These are phyloP conservation scores for Osmanthus fragrans DNA, from an alignment of 257 asterid genomes.

Conservation along the genomic window DNA sequence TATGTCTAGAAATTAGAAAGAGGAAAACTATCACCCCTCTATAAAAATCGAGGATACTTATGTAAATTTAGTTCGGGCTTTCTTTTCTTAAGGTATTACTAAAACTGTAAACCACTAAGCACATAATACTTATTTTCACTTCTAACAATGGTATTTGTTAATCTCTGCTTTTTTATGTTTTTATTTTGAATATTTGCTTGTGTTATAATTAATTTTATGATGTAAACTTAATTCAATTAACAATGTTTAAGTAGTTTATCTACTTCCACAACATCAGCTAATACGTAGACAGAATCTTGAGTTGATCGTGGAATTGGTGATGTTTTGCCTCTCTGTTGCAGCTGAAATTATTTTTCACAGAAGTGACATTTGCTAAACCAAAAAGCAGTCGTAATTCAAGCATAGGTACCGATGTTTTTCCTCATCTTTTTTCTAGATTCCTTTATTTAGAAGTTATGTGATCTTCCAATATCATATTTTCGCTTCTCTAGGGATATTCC, in stretches of 20 bases:
- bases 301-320: slow-evolving; percentile 17
- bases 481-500: neutral
- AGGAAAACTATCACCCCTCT: neutral
- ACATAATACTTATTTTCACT: neutral
- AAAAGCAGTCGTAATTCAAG: slow-evolving; percentile 99
- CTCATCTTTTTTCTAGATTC: neutral
- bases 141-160: neutral
- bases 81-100: slow-evolving; percentile 6
- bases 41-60: neutral
- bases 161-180: neutral
- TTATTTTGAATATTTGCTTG: neutral
- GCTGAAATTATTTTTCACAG: slow-evolving; percentile 84
- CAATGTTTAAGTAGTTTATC: neutral
- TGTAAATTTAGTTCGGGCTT: neutral
- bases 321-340: slow-evolving; percentile 42
- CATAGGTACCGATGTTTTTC: slow-evolving; percentile 55
- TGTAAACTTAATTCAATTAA: neutral
- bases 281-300: neutral
- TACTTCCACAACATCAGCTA: slow-evolving; percentile 1
- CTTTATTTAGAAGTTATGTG: neutral
- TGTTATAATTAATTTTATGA: neutral
- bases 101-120: neutral
- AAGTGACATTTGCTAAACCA: slow-evolving; percentile 96
- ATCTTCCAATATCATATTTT: slow-evolving; percentile 1
- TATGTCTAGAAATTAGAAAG: neutral